These are phyloP conservation scores for Cladobotryum protrusum DNA, from an alignment of 2,329 filamentous ascomycete genomes.

Conservation along the genomic window DNA sequence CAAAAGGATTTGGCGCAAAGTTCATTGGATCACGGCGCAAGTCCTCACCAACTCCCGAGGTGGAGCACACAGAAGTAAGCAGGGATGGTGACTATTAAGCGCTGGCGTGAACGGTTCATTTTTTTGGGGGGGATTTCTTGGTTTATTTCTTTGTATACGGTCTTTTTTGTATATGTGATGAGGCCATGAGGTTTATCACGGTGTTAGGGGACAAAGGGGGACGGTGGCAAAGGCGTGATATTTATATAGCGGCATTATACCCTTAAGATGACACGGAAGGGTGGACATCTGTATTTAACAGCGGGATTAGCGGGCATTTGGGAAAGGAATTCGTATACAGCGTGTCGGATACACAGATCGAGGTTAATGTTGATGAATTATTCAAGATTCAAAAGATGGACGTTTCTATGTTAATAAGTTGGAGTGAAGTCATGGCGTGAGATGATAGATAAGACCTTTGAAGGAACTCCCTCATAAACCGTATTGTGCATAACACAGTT, in stretches of 20 bases:
- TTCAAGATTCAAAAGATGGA: too few species aligned
- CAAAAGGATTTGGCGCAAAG: constrained; percentile 21
- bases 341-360: too few species aligned
- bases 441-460: too few species aligned
- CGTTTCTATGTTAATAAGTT: too few species aligned
- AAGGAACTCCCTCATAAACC: too few species aligned
- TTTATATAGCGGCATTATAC: constrained; percentile 10
- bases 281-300: background rate
- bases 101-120: constrained; percentile 11
- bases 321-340: too few species aligned
- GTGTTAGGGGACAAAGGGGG: constrained; percentile 1
- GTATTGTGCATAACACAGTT: too few species aligned
- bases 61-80: constrained; percentile 24
- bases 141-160: constrained; percentile 12
- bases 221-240: background rate
- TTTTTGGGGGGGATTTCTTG: constrained; percentile 9
- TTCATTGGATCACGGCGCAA: constrained; percentile 21
- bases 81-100: constrained; percentile 11
- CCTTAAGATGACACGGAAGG: constrained; percentile 6
- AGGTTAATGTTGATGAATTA: too few species aligned
- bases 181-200: constrained; percentile 1
- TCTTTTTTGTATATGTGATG: constrained; percentile 11
- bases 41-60: constrained; percentile 24
- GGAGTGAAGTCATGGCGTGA: too few species aligned
- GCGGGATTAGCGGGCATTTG: too few species aligned